phyloP scores from a whole-genome alignment of 2,329 filamentous ascomycete genomes.

The Ophiosphaerella korrae region DNA sequence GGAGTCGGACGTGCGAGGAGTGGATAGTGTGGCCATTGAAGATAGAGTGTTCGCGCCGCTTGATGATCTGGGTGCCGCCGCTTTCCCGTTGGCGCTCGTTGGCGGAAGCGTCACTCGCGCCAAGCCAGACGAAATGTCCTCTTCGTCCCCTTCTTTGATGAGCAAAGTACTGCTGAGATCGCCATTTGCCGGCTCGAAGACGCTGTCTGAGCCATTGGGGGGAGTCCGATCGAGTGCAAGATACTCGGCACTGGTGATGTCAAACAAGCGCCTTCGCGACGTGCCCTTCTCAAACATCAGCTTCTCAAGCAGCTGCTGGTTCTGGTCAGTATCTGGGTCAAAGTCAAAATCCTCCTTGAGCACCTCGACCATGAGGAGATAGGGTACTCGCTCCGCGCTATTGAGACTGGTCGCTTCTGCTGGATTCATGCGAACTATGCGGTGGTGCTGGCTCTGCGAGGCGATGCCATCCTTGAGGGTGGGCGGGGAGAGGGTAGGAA shows the following conservation, averaged over 20 bases:
- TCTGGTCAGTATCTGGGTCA: conserved; percentile 74
- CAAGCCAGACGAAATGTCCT: conserved; percentile 39
- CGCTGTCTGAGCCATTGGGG: conserved; percentile 65
- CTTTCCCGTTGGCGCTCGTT: conserved; percentile 28
- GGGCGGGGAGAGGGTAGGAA: conserved; percentile 80
- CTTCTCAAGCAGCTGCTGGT: conserved; percentile 67
- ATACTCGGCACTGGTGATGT: conserved; percentile 66
- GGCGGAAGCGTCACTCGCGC: conserved; percentile 36
- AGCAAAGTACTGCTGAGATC: conserved; percentile 77
- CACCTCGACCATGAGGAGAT: conserved; percentile 83
- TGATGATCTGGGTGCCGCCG: conserved; percentile 59
- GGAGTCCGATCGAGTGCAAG: conserved; percentile 51
- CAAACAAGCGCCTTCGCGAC: conserved; percentile 57
- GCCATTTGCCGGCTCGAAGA: conserved; percentile 81
- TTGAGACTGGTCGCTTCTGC: conserved; percentile 84
- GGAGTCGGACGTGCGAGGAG: conserved; percentile 71
- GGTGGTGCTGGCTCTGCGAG: conserved; percentile 76
- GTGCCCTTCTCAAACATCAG: conserved; percentile 70
- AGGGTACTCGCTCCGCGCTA: conserved; percentile 85
- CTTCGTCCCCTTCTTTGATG: conserved; percentile 62
- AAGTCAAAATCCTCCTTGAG: conserved; percentile 83
- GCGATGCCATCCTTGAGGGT: conserved; percentile 74
- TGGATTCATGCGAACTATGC: conserved; percentile 81
- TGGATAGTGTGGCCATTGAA: conserved; percentile 64
- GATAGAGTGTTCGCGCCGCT: conserved; percentile 67